A percentile compares a stretch with the other conserved stretches of the same genome.
phyloP scores from a whole-genome alignment of 2,329 filamentous ascomycete species.

The Cladophialophora immunda region DNA sequence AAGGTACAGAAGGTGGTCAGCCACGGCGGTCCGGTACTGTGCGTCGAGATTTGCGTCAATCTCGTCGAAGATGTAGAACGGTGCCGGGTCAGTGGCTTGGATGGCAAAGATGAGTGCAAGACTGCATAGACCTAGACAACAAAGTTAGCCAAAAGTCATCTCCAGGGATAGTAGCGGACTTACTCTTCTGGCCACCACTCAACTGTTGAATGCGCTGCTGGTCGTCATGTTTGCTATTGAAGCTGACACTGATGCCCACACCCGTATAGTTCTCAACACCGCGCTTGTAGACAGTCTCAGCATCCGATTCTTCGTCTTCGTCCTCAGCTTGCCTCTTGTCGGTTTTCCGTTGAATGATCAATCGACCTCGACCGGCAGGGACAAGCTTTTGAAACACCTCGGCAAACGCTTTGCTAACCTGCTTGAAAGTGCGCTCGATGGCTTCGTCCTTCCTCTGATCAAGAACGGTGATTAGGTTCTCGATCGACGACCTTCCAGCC shows the following conservation, averaged over 20 bases:
- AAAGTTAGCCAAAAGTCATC: constrained; percentile 30
- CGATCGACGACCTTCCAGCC: constrained; percentile 83
- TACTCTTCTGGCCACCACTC: constrained; percentile 96
- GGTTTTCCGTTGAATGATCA: constrained; percentile 90
- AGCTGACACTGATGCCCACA: constrained; percentile 95
- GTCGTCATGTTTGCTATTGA: constrained; percentile 98
- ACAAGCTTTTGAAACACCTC: constrained; percentile 95
- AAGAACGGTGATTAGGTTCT: constrained; percentile 89
- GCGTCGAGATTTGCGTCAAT: constrained; percentile 98
- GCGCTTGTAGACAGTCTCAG: constrained; percentile 65
- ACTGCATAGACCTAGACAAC: constrained; percentile 78
- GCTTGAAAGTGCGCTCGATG: constrained; percentile 97
- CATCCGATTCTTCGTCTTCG: constrained; percentile 70
- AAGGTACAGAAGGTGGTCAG: constrained; percentile 83
- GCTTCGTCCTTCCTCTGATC: constrained; percentile 97
- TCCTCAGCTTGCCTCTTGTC: constrained; percentile 72
- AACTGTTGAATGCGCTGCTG: constrained; percentile 98
- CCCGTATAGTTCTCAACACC: constrained; percentile 93
- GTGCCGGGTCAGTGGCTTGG: constrained; percentile 94
- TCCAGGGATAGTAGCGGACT: constrained; percentile 49
- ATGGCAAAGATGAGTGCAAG: constrained; percentile 99
- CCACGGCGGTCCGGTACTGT: constrained; percentile 96
- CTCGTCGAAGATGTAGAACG: constrained; percentile 99
- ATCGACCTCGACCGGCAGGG: constrained; percentile 86
- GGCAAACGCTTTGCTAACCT: constrained; percentile 92